Conservation (phyloP, 805 yeast genomes). For the Spathaspora sp. region DNA sequence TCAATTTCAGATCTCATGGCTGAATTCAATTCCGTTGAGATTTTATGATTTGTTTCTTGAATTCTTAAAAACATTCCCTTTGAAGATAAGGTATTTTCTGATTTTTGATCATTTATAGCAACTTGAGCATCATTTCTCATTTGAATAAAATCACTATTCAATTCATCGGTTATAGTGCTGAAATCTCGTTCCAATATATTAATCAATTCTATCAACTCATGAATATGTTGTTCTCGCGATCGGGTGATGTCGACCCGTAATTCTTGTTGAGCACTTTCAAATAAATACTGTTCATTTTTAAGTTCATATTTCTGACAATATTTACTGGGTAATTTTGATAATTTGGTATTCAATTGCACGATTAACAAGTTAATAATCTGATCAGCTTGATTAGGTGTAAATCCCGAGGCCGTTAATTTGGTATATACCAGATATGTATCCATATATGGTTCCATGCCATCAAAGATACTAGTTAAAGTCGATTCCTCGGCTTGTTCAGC, state of each 20-base stretch:
- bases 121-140: conserved; percentile 75
- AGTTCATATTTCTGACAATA: conserved; percentile 61
- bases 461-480: conserved; percentile 56
- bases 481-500: conserved; percentile 5
- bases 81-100: conserved; percentile 75
- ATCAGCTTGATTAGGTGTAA: conserved; percentile 58
- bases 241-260: conserved; percentile 72
- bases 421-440: conserved; percentile 52
- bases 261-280: conserved; percentile 91
- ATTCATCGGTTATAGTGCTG: conserved; percentile 70
- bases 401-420: conserved; percentile 53
- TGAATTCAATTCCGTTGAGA: conserved; percentile 74
- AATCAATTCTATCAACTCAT: conserved; percentile 61
- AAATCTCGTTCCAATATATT: conserved; percentile 70
- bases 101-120: conserved; percentile 80
- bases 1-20: conserved; percentile 86
- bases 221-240: conserved; percentile 65
- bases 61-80: conserved; percentile 64
- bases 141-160: conserved; percentile 56
- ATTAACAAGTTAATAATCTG: conserved; percentile 49
- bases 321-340: conserved; percentile 40
- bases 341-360: conserved; percentile 39
- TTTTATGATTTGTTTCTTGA: conserved; percentile 81
- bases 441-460: conserved; percentile 40
- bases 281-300: conserved; percentile 83